Conservation (phyloP, 1,284 basidiomycete species). For the Tetrapyrgos nigripes region DNA sequence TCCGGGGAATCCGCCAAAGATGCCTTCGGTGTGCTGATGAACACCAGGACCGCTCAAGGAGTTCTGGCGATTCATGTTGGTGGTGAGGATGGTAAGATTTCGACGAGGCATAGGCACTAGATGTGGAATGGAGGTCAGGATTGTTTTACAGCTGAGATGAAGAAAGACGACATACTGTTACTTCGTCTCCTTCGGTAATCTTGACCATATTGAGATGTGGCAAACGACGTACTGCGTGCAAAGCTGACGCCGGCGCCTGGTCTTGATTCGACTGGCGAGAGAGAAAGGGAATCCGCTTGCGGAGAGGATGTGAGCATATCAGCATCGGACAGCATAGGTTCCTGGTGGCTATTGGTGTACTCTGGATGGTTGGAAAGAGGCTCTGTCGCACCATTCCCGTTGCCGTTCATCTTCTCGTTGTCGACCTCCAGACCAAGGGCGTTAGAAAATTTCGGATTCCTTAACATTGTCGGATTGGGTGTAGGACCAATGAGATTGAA, state of each 20-base stretch:
- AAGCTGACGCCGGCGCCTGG: slow-evolving; percentile 16
- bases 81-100: slow-evolving; percentile 12
- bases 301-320: slow-evolving; percentile 47
- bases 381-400: neutral
- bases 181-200: slow-evolving; percentile 3
- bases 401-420: neutral
- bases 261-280: slow-evolving; percentile 21
- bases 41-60: neutral
- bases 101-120: slow-evolving; percentile 15
- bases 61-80: neutral
- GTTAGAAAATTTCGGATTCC: neutral
- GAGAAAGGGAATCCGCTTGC: slow-evolving; percentile 33
- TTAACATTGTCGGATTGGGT: neutral
- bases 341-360: neutral
- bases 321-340: slow-evolving; percentile 31
- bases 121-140: neutral
- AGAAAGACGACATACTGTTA: neutral
- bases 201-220: neutral
- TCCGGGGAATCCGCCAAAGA: slow-evolving; percentile 55
- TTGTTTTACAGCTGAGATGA: neutral
- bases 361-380: neutral
- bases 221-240: slow-evolving; percentile 13
- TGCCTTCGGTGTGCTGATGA: slow-evolving; percentile 34
- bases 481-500: slow-evolving; percentile 14
- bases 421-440: neutral